Evolutionary conservation across 2,329 filamentous ascomycete genomes (phyloP).

Genomic region (Penicillium occitanis): DNA sequence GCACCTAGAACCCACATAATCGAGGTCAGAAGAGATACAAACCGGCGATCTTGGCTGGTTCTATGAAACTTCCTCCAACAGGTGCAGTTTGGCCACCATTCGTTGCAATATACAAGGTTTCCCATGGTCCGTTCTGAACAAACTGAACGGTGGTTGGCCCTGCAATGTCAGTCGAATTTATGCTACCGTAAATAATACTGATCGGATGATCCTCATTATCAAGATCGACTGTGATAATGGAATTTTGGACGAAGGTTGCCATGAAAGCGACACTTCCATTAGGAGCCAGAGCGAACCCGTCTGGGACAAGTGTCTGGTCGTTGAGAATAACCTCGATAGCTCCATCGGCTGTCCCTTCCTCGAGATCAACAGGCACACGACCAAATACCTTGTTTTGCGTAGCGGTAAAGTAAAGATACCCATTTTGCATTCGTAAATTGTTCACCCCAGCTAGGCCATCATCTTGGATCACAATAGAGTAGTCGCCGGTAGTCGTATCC

Average conservation of each 20-base stretch:
- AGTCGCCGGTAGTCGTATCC: slow-evolving; percentile 21
- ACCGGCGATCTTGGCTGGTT: slow-evolving; percentile 21
- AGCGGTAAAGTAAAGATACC: slow-evolving; percentile 25
- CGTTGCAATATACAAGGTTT: slow-evolving; percentile 24
- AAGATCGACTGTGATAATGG: slow-evolving; percentile 21
- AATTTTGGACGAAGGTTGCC: slow-evolving; percentile 23
- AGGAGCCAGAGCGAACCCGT: slow-evolving; percentile 25
- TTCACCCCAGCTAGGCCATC: slow-evolving; percentile 24
- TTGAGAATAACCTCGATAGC: slow-evolving; percentile 22
- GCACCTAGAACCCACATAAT: background rate
- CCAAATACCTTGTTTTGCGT: slow-evolving; percentile 24
- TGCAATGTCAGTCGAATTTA: slow-evolving; percentile 22
- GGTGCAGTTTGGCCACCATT: slow-evolving; percentile 22
- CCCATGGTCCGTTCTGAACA: slow-evolving; percentile 17
- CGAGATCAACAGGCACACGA: slow-evolving; percentile 23
- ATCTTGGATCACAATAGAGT: slow-evolving; percentile 22
- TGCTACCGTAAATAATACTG: slow-evolving; percentile 12
- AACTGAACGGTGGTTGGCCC: slow-evolving; percentile 24
- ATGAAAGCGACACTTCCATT: slow-evolving; percentile 23
- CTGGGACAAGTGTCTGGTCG: slow-evolving; percentile 19
- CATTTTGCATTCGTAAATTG: slow-evolving; percentile 19
- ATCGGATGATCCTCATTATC: slow-evolving; percentile 14
- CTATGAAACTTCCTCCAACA: slow-evolving; percentile 19
- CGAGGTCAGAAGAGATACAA: slow-evolving; percentile 9
- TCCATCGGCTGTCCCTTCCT: slow-evolving; percentile 23